Evolutionary conservation across 2,329 filamentous ascomycete species (phyloP), one percentile per base, ranked within the genome.

Genomic region (Stachybotrys chlorohalonatus): DNA sequence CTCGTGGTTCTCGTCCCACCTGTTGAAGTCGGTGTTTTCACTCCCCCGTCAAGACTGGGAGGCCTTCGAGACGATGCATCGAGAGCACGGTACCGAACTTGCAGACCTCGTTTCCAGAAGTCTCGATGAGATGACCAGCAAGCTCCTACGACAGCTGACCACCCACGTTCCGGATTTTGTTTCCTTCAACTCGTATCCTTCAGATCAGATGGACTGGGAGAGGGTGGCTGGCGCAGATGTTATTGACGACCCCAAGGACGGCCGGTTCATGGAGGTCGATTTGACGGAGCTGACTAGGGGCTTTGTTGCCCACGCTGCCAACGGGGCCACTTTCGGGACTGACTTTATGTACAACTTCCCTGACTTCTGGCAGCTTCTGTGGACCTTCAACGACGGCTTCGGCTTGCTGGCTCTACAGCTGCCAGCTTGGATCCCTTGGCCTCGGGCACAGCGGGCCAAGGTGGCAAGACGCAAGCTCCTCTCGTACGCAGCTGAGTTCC

Each of bases 261-360:
- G 64, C 15, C 55, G 54, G 3, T 63, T 63, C 47, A 69, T 72
- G 56, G 66, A 70, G 17, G 65, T 62, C 1, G 68, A 73, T 36
- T 58, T 71, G 49, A 63, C 66, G 47, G 64, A 66, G 17, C 57
- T 74, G 32, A 60, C 66, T 3, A 68, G 65, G 13, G 68, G 68
- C 55, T 74, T 71, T 55, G 62, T 72, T 8, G 68, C 68, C 31
- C 63, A 61, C 17, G 67, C 70, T 2, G 65, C 69, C 8, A 72
- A 65, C 11, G 58, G 63, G 4, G 64, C 69, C 2, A 60, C 74
- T 6, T 68, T 73, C 50, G 73, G 73, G n/a, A 68, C 67, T 3
- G 68, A 74, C 55, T 72, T 75, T 60, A 64, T 72, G 49, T 65
- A 73, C 31, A 71, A 74, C 57, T 74, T 70, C 13, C 66, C 69